phyloP scores from a whole-genome alignment of 179 eudicot species.

The Drosera spatulata region DNA sequence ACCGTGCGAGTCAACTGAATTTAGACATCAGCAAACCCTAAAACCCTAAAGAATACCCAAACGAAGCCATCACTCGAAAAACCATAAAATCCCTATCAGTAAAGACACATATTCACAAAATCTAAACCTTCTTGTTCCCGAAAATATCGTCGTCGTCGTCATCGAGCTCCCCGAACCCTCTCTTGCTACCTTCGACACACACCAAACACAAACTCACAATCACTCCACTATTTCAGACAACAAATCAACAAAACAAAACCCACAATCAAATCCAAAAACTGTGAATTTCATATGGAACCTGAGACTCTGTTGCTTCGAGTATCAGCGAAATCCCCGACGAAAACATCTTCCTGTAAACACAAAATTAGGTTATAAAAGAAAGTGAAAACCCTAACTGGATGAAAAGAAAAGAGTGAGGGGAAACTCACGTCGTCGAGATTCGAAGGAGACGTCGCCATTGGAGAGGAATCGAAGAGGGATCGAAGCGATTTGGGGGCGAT shows the following conservation, averaged over 20 bases:
- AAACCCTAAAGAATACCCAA: not conserved
- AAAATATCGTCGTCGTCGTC: slow-evolving; percentile 93
- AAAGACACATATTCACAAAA: no score
- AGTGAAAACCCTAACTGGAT: not conserved
- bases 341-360: slow-evolving; percentile 69
- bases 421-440: slow-evolving; percentile 62
- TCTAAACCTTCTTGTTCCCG: slow-evolving; percentile 63
- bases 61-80: not conserved
- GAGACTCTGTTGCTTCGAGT: slow-evolving; percentile 29
- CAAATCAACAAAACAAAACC: not conserved
- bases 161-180: slow-evolving; percentile 75
- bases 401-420: not conserved
- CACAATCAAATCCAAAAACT: no score
- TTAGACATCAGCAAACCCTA: no score
- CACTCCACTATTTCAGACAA: no score
- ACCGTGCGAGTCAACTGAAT: no score
- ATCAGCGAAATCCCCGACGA: slow-evolving; percentile 80
- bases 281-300: slow-evolving; percentile 25
- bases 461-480: slow-evolving; percentile 1
- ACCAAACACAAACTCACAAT: not conserved
- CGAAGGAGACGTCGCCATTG: slow-evolving; percentile 44
- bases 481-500: not conserved
- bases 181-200: slow-evolving; percentile 32
- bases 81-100: not conserved
- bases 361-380: not conserved